Conservation (phyloP, 2,329 filamentous ascomycete species). For the Phaeoacremonium minimum region DNA sequence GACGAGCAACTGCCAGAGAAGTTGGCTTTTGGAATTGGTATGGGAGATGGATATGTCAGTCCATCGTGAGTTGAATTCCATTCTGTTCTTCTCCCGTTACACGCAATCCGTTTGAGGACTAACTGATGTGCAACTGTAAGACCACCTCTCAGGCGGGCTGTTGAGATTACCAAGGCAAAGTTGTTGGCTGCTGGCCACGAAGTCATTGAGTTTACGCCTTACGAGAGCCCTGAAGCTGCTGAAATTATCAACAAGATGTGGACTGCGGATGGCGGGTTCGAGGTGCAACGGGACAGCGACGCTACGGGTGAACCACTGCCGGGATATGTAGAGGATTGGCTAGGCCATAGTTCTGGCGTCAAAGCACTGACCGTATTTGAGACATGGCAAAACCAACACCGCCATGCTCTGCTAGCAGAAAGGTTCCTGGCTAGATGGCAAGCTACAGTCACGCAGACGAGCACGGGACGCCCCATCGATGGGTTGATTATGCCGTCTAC, state of each 20-base stretch:
- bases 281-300: slow-evolving; percentile 14
- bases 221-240: slow-evolving; percentile 9
- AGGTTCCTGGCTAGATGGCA: slow-evolving; percentile 17
- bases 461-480: slow-evolving; percentile 1
- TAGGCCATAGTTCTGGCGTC: slow-evolving; percentile 10
- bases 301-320: slow-evolving; percentile 16
- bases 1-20: slow-evolving; percentile 12
- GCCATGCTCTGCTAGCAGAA: slow-evolving; percentile 10
- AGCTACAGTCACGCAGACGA: neutral
- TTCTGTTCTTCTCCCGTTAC: too few species aligned
- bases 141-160: slow-evolving; percentile 12
- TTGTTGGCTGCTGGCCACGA: slow-evolving; percentile 12
- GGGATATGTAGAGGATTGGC: slow-evolving; percentile 11
- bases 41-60: slow-evolving; percentile 14
- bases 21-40: slow-evolving; percentile 14
- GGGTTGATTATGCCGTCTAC: slow-evolving; percentile 1
- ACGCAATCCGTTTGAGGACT: too few species aligned
- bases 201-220: slow-evolving; percentile 13
- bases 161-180: slow-evolving; percentile 15
- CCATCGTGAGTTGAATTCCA: slow-evolving; percentile 9
- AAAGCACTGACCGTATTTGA: slow-evolving; percentile 14
- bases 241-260: slow-evolving; percentile 14
- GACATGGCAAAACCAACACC: slow-evolving; percentile 18
- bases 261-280: slow-evolving; percentile 12
- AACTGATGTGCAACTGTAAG: slow-evolving; percentile 3